Conservation (phyloP, 202 grass and related monocot species). For the Schoenoplectus tabernaemontani region DNA sequence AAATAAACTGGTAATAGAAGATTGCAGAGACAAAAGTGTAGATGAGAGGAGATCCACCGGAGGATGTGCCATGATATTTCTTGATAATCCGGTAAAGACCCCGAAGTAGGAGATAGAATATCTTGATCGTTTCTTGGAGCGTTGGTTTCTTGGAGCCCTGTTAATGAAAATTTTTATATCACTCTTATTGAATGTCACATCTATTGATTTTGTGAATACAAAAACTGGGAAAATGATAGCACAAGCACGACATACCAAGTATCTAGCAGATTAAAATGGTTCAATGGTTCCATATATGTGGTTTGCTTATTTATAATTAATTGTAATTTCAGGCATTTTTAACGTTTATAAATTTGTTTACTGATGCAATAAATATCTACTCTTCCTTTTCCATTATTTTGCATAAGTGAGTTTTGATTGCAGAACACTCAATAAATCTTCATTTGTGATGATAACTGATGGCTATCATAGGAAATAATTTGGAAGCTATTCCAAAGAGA, state of each 20-base stretch:
- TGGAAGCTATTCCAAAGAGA: neutral
- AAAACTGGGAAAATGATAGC: conserved; percentile 65
- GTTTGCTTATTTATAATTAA: neutral
- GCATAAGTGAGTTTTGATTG: neutral
- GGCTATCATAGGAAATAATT: neutral
- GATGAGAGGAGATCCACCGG: too few species aligned
- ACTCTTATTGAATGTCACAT: conserved; percentile 40
- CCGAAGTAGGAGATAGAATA: too few species aligned
- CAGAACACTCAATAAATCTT: neutral
- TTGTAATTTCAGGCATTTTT: neutral
- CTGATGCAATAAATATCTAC: neutral
- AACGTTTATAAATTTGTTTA: neutral
- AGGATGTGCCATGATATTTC: too few species aligned
- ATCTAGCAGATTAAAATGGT: conserved; percentile 51
- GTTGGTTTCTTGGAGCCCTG: too few species aligned
- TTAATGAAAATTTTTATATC: too few species aligned
- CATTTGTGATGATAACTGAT: neutral
- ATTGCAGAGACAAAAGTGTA: too few species aligned
- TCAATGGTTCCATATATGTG: neutral
- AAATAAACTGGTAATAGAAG: too few species aligned
- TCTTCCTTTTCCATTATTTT: neutral
- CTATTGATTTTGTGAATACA: conserved; percentile 78
- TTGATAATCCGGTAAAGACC: too few species aligned
- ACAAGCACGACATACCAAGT: conserved; percentile 83
- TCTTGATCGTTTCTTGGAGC: too few species aligned